phyloP scores from a whole-genome alignment of 768 basidiomycete species.

The Myochromella boudieri region DNA sequence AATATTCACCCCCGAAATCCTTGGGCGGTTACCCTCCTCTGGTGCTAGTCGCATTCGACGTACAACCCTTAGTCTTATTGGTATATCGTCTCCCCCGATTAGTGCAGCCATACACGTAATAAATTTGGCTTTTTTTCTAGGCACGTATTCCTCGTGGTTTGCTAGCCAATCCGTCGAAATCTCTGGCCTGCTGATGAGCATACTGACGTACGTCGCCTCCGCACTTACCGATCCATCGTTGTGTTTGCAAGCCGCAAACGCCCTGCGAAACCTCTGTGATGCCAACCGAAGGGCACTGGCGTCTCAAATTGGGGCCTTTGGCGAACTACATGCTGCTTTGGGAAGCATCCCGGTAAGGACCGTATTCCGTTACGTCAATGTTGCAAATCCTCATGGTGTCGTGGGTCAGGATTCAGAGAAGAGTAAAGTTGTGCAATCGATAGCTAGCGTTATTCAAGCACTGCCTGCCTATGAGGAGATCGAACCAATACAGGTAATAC shows the following conservation, averaged over 20 bases:
- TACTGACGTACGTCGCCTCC: conserved; percentile 66
- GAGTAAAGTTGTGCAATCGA: conserved; percentile 88
- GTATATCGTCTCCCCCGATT: conserved; percentile 38
- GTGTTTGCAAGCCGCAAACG: conserved; percentile 74
- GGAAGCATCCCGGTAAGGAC: conserved; percentile 67
- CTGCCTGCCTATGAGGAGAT: conserved; percentile 78
- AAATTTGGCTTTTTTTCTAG: conserved; percentile 30
- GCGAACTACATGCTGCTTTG: conserved; percentile 76
- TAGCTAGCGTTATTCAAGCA: conserved; percentile 92
- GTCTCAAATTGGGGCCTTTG: conserved; percentile 82
- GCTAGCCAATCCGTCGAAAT: conserved; percentile 41
- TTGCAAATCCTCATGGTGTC: not conserved
- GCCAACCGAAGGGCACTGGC: conserved; percentile 84
- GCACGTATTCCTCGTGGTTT: conserved; percentile 81
- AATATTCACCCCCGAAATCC: conserved; percentile 72
- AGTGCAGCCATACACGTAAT: not conserved
- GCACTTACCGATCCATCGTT: conserved; percentile 66
- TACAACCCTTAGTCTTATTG: conserved; percentile 74
- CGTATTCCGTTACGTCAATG: not conserved
- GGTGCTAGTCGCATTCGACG: conserved; percentile 67
- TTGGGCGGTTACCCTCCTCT: conserved; percentile 64
- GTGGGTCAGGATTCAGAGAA: conserved; percentile 72
- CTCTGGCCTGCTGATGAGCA: conserved; percentile 57
- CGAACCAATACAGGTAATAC: conserved; percentile 65
- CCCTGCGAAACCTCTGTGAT: conserved; percentile 86